A percentile compares a stretch with the other conserved stretches of the same genome.
Evolutionary conservation across 2,329 filamentous ascomycete genomes (phyloP).

Genomic region (Botrytis aclada): DNA sequence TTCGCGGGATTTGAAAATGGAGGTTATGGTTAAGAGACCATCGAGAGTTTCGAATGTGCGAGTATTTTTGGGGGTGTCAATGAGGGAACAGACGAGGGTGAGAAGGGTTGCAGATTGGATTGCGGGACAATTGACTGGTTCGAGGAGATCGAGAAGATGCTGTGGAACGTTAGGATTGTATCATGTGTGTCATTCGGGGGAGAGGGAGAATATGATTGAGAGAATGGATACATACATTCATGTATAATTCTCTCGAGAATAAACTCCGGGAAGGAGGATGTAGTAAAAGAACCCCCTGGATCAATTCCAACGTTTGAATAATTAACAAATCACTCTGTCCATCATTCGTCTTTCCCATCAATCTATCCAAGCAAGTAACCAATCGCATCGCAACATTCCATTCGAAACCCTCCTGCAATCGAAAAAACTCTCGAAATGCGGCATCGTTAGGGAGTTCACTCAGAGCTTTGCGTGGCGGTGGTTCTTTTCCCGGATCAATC

Average conservation of each 20-base stretch:
- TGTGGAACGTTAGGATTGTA: constrained; percentile 34
- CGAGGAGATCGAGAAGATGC: constrained; percentile 90
- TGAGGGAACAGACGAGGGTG: constrained; percentile 82
- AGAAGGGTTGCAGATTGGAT: constrained; percentile 89
- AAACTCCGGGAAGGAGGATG: constrained; percentile 86
- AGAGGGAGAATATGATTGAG: neutral
- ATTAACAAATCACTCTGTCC: constrained; percentile 87
- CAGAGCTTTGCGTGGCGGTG: constrained; percentile 56
- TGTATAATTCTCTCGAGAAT: constrained; percentile 85
- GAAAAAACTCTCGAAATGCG: constrained; percentile 93
- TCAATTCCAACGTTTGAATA: constrained; percentile 79
- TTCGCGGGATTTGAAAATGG: constrained; percentile 83
- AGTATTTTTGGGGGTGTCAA: constrained; percentile 83
- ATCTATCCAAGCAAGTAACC: constrained; percentile 78
- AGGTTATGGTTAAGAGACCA: constrained; percentile 86
- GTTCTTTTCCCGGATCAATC: constrained; percentile 40
- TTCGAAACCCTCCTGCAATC: constrained; percentile 93
- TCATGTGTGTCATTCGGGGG: neutral
- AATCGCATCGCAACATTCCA: constrained; percentile 93
- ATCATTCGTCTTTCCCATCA: constrained; percentile 78
- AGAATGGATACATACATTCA: constrained; percentile 67
- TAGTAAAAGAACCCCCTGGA: constrained; percentile 82
- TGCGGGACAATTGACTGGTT: constrained; percentile 84
- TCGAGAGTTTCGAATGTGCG: constrained; percentile 90
- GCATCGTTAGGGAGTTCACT: constrained; percentile 73